Base-by-base conservation (phyloP, 1,284 basidiomycete genomes). In the Grifola frondosa region DNA sequence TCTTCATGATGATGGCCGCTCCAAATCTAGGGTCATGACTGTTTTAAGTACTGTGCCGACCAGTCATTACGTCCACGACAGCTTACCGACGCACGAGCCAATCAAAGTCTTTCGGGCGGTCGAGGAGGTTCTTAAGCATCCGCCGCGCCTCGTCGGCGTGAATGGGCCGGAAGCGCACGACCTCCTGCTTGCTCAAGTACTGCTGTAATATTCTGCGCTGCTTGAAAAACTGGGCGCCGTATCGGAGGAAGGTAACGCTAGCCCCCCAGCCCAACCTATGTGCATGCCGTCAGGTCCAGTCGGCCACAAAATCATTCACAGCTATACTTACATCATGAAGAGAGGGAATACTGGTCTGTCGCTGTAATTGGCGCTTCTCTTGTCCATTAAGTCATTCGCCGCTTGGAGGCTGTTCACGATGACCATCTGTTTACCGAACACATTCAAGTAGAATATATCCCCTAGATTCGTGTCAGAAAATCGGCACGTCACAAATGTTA, bases 381-480 rank as follows among this genome's bases (percentile, higher is more conserved):
- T 68, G 24, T 69, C 67, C 47, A 72, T 51, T 10, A 72, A 54
- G 15, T 71, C 70, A 22, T 55, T 56, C n/a, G 66, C 61, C 2
- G 59, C 56, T 37, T 62, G 50, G 11, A 52, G 44, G 10, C 62
- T 63, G 50, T 68, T 67, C 15, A 71, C 40, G 35, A 73, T 48
- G 19, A 70, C 48, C 31, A 70, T 61, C 15, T 62, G 57, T 13
- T 54, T 53, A 1, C 67, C 68, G 13, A 65, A 50, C 16, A 64
- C 55, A 33, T 56, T 50, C 12, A 69, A 40, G 49, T 66, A 64
- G 32, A 69, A 57, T 17, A 71, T 54, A 37, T 68, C 66, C 4
- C 50, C 50, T 52, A 15, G 13, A n/a, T n/a, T n/a, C n/a, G n/a
- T n/a, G n/a, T n/a, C n/a, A n/a, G n/a, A n/a, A n/a, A n/a, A n/a